Evolutionary conservation across 768 basidiomycete genomes (phyloP).

Genomic region (Tulasnella sp.): DNA sequence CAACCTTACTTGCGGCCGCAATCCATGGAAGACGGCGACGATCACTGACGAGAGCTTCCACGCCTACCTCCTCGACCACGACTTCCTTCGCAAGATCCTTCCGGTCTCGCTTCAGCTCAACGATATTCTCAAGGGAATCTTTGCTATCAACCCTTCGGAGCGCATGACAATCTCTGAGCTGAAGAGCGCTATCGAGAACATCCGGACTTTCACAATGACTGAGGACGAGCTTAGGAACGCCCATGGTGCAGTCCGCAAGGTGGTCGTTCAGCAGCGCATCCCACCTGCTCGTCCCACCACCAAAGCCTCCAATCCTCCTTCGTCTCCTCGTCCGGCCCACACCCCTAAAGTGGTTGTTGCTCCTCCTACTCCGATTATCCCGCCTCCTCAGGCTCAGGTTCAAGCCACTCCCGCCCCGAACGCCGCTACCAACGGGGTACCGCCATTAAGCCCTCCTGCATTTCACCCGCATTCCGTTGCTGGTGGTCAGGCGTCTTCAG

Average conservation of each 20-base stretch:
- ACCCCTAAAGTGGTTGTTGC: not conserved
- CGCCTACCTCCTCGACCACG: constrained; percentile 62
- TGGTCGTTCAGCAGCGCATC: constrained; percentile 25
- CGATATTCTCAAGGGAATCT: constrained; percentile 64
- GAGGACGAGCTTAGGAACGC: constrained; percentile 46
- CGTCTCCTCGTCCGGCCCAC: not conserved
- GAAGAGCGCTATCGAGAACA: constrained; percentile 50
- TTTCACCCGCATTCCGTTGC: constrained; percentile 4
- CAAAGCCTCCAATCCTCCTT: not conserved
- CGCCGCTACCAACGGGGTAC: not conserved
- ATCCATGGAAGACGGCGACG: constrained; percentile 72
- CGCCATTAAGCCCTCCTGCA: not conserved
- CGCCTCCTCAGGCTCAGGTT: not conserved
- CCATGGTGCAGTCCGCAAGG: constrained; percentile 34
- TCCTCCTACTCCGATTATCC: not conserved
- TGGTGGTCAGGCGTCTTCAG: not conserved
- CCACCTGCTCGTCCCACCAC: not conserved
- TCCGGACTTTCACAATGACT: constrained; percentile 61
- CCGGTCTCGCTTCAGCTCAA: constrained; percentile 70
- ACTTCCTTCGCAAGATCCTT: constrained; percentile 63
- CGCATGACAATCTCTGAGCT: constrained; percentile 65
- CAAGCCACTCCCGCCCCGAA: not conserved
- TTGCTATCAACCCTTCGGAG: constrained; percentile 57
- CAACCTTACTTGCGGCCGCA: constrained; percentile 74
- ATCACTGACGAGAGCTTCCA: constrained; percentile 68